These are phyloP conservation scores for Saccharomycopsis vini DNA, from an alignment of 805 yeast genomes.

Conservation along the genomic window DNA sequence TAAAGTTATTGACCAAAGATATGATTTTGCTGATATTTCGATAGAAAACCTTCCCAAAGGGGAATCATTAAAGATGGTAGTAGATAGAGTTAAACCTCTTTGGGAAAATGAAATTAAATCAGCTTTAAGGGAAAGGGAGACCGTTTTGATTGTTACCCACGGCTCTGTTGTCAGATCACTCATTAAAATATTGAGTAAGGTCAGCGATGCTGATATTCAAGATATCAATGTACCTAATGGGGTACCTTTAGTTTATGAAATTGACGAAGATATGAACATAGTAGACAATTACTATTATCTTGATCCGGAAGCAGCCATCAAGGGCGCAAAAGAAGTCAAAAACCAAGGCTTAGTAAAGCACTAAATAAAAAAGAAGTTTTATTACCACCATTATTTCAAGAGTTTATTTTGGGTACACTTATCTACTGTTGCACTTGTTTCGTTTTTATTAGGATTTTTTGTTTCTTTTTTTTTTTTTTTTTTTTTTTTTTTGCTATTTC, in stretches of 20 bases:
- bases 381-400: too few relatives aligned
- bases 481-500: too few relatives aligned
- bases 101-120: constrained; percentile 42
- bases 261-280: constrained; percentile 41
- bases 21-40: constrained; percentile 35
- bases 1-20: constrained; percentile 24
- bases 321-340: constrained; percentile 73
- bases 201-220: constrained; percentile 61
- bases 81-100: constrained; percentile 51
- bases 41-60: constrained; percentile 53
- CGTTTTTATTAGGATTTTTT: too few relatives aligned
- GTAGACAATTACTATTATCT: constrained; percentile 53
- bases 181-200: constrained; percentile 55
- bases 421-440: background rate
- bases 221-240: constrained; percentile 77
- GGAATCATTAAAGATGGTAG: constrained; percentile 68
- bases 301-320: constrained; percentile 72
- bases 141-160: constrained; percentile 66
- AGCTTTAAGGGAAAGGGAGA: constrained; percentile 40
- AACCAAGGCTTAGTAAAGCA: constrained; percentile 48
- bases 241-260: constrained; percentile 63
- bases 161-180: constrained; percentile 76
- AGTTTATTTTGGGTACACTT: too few relatives aligned
- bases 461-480: too few relatives aligned
- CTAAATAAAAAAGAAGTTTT: too few relatives aligned